Conservation (phyloP, 768 basidiomycete genomes). For the Mycena vulgaris region DNA sequence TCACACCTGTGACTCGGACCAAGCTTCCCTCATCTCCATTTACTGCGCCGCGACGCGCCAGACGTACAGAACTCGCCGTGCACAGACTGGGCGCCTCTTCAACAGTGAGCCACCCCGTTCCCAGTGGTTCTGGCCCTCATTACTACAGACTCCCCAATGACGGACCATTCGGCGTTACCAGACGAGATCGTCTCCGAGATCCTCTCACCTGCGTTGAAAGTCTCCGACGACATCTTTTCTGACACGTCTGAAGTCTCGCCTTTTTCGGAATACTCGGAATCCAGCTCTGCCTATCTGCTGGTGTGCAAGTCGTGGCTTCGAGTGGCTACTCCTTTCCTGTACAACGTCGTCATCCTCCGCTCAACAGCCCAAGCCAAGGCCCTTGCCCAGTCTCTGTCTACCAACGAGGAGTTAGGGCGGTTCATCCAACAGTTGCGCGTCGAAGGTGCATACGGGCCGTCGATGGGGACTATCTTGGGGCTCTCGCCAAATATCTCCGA, state of each 20-base stretch:
- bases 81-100: too few species aligned
- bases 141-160: too few species aligned
- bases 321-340: conserved; percentile 44
- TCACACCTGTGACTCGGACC: too few species aligned
- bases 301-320: conserved; percentile 46
- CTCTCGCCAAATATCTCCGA: conserved; percentile 19
- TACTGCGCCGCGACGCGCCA: too few species aligned
- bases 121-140: too few species aligned
- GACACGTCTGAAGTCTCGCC: conserved; percentile 32
- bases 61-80: too few species aligned
- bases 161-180: too few species aligned
- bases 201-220: too few species aligned
- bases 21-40: too few species aligned
- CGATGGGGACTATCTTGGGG: conserved; percentile 12
- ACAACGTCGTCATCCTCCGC: conserved; percentile 42
- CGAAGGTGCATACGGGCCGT: conserved; percentile 41
- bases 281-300: conserved; percentile 39
- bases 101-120: too few species aligned
- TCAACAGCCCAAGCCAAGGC: conserved; percentile 46
- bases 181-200: too few species aligned
- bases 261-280: conserved; percentile 31
- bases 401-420: conserved; percentile 30
- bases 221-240: conserved; percentile 39
- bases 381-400: conserved; percentile 36
- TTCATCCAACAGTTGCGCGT: conserved; percentile 44